Evolutionary conservation across 768 basidiomycete species (phyloP).

Genomic region (Amanita pseudoporphyria): DNA sequence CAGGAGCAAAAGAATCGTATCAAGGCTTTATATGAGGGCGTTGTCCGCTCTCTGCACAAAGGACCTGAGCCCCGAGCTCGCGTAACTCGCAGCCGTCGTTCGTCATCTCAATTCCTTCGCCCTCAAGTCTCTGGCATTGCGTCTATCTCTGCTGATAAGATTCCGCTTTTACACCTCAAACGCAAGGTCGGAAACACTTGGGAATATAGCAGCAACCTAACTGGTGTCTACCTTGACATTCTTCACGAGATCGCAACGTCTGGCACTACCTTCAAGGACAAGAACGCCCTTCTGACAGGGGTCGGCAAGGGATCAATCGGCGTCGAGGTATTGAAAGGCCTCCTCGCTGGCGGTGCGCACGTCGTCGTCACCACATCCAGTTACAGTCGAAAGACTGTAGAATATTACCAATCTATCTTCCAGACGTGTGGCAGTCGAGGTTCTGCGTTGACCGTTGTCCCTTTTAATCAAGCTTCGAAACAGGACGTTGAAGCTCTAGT

Average conservation of each 20-base stretch:
- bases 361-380: conserved; percentile 98
- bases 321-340: conserved; percentile 93
- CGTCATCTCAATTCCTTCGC: conserved; percentile 95
- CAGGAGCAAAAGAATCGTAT: conserved; percentile 95
- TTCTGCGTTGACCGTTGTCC: conserved; percentile 95
- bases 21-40: conserved; percentile 92
- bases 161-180: conserved; percentile 93
- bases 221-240: conserved; percentile 91
- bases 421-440: conserved; percentile 92
- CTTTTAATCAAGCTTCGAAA: conserved; percentile 98
- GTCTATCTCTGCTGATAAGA: conserved; percentile 69
- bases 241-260: conserved; percentile 98
- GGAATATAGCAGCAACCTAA: conserved; percentile 97
- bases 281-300: conserved; percentile 96
- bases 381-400: conserved; percentile 90
- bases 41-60: conserved; percentile 86
- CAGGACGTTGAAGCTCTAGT: conserved; percentile 97
- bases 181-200: conserved; percentile 91
- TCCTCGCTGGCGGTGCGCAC: conserved; percentile 92
- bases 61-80: conserved; percentile 52
- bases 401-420: conserved; percentile 98
- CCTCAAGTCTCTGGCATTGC: conserved; percentile 76
- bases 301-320: conserved; percentile 98
- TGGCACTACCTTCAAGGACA: conserved; percentile 97
- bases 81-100: conserved; percentile 68